Evolutionary conservation across 306 rosid species (phyloP).

Genomic region (Prosopis cineraria): DNA sequence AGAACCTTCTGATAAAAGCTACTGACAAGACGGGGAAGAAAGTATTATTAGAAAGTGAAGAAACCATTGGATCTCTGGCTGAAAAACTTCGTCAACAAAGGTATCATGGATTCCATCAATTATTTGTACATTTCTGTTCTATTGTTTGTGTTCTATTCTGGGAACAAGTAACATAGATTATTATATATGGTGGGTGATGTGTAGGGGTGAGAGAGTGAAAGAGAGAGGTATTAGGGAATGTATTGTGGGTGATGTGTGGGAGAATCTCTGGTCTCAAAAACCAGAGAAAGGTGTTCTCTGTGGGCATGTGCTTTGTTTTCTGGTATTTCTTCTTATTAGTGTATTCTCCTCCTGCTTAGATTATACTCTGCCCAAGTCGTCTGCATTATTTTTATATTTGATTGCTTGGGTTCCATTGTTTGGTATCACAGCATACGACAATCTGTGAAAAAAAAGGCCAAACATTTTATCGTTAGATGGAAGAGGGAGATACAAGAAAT

Average conservation of each 20-base stretch:
- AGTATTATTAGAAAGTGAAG: conserved; percentile 51
- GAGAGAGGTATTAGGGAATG: neutral
- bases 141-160: neutral
- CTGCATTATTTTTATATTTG: no score
- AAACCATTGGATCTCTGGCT: conserved; percentile 72
- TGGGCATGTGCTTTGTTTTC: no score
- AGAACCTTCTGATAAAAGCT: conserved; percentile 57
- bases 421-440: no score
- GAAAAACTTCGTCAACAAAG: conserved; percentile 96
- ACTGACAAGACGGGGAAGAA: conserved; percentile 71
- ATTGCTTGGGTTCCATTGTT: no score
- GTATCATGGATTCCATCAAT: conserved; percentile 35
- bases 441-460: no score
- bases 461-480: no score
- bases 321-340: no score
- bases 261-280: no score
- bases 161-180: neutral
- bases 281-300: no score
- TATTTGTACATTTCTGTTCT: neutral
- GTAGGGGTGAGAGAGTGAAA: neutral
- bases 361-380: no score
- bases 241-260: neutral
- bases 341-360: no score
- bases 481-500: no score
- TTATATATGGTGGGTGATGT: neutral